Evolutionary conservation across 2,329 filamentous ascomycete species (phyloP).

Genomic region (Corynespora cassiicola): DNA sequence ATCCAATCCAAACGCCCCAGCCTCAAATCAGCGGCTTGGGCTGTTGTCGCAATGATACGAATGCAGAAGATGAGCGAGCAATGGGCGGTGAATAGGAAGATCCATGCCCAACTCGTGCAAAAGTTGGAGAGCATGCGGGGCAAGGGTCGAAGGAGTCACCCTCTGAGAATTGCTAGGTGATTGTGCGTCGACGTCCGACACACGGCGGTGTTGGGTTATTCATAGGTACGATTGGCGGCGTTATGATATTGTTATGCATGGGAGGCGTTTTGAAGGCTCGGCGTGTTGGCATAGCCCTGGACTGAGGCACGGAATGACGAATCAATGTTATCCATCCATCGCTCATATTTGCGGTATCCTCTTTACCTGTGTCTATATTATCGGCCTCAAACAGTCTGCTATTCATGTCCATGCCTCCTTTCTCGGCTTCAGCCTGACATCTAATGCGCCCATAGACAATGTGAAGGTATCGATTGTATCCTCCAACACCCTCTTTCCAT

Average conservation of each 20-base stretch:
- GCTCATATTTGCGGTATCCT: too few species aligned
- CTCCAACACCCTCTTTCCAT: conserved; percentile 23
- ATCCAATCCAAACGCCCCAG: conserved; percentile 53
- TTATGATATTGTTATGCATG: too few species aligned
- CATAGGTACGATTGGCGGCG: too few species aligned
- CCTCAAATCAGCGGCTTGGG: conserved; percentile 56
- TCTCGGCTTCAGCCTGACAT: conserved; percentile 31
- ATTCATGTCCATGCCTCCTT: conserved; percentile 1
- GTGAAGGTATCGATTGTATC: conserved; percentile 37
- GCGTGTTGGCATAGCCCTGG: too few species aligned
- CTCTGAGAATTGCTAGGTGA: conserved; percentile 22
- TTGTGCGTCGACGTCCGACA: too few species aligned
- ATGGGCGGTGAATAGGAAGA: conserved; percentile 59
- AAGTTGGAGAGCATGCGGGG: conserved; percentile 55
- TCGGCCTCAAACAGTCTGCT: too few species aligned
- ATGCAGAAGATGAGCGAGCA: conserved; percentile 57
- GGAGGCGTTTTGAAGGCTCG: too few species aligned
- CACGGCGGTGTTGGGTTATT: too few species aligned
- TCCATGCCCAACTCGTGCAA: conserved; percentile 54
- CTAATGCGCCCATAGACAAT: conserved; percentile 34
- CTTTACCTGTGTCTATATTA: too few species aligned
- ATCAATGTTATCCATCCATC: too few species aligned
- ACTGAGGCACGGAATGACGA: too few species aligned
- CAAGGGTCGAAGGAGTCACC: conserved; percentile 23
- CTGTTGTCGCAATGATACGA: conserved; percentile 57